Percentiles rank a stretch among this genome's conserved stretches.
phyloP scores from a whole-genome alignment of 805 yeast genomes.

The Saccharomycopsis amapae region DNA sequence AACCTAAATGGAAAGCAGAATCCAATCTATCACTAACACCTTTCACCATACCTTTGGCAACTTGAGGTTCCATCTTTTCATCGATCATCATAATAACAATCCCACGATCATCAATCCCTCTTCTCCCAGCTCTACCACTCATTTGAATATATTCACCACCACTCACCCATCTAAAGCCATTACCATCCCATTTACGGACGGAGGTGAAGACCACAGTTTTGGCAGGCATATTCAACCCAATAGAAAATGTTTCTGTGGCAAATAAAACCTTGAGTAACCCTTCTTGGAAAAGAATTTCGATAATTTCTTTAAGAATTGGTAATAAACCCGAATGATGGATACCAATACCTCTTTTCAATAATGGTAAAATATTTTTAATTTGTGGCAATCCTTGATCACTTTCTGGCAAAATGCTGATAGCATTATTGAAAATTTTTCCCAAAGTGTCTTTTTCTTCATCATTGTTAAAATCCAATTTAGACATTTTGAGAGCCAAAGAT shows the following conservation, averaged over 20 bases:
- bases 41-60: slow-evolving; percentile 98
- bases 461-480: slow-evolving; percentile 87
- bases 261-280: slow-evolving; percentile 90
- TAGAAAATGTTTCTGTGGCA: slow-evolving; percentile 97
- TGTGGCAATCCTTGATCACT: slow-evolving; percentile 91
- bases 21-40: slow-evolving; percentile 98
- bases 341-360: slow-evolving; percentile 92
- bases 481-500: slow-evolving; percentile 87
- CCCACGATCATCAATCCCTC: slow-evolving; percentile 99
- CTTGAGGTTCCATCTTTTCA: slow-evolving; percentile 99
- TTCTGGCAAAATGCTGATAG: slow-evolving; percentile 81
- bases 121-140: slow-evolving; percentile 99
- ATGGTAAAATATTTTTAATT: slow-evolving; percentile 83
- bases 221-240: slow-evolving; percentile 99
- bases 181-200: slow-evolving; percentile 98
- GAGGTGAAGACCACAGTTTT: slow-evolving; percentile 97
- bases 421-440: slow-evolving; percentile 84
- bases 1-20: slow-evolving; percentile 95
- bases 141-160: slow-evolving; percentile 99
- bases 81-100: slow-evolving; percentile 99
- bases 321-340: slow-evolving; percentile 96
- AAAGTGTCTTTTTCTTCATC: slow-evolving; percentile 92
- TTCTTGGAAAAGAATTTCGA: slow-evolving; percentile 94
- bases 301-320: slow-evolving; percentile 90
- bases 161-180: slow-evolving; percentile 96